Evolutionary conservation across 2,329 filamentous ascomycete species (phyloP).

Genomic region (Aspergillus tamarii): DNA sequence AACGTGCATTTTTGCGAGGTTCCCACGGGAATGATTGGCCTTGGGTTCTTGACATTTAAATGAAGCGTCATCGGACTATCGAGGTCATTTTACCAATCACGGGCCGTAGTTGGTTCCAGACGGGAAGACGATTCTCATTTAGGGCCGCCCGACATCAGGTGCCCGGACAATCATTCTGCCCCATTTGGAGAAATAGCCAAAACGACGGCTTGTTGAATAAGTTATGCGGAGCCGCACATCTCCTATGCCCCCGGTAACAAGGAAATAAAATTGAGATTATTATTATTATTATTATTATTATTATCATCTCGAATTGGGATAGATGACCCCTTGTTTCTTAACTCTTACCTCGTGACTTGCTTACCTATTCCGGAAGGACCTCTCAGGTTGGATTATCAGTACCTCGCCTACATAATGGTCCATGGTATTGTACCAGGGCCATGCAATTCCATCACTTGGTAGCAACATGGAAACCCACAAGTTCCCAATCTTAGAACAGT

Average conservation of each 20-base stretch:
- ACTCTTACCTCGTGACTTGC: not conserved
- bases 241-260: not conserved
- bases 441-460: not conserved
- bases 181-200: constrained; percentile 17
- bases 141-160: constrained; percentile 15
- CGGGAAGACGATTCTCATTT: constrained; percentile 21
- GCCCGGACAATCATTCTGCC: constrained; percentile 19
- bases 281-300: not conserved
- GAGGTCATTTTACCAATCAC: constrained; percentile 23
- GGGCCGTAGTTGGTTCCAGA: constrained; percentile 15
- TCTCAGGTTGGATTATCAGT: not conserved
- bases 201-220: not conserved
- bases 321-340: not conserved
- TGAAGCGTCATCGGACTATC: constrained; percentile 23
- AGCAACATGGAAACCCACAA: not conserved
- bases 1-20: constrained; percentile 21
- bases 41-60: constrained; percentile 19
- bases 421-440: no score
- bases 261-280: not conserved
- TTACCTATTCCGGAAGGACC: not conserved
- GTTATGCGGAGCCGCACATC: constrained; percentile 25
- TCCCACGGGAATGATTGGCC: constrained; percentile 21
- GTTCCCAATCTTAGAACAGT: not conserved
- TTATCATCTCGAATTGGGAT: not conserved
- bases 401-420: not conserved